These are phyloP conservation scores for Uronychia setigera DNA, from an alignment of 73 alveolate species.

Conservation along the genomic window DNA sequence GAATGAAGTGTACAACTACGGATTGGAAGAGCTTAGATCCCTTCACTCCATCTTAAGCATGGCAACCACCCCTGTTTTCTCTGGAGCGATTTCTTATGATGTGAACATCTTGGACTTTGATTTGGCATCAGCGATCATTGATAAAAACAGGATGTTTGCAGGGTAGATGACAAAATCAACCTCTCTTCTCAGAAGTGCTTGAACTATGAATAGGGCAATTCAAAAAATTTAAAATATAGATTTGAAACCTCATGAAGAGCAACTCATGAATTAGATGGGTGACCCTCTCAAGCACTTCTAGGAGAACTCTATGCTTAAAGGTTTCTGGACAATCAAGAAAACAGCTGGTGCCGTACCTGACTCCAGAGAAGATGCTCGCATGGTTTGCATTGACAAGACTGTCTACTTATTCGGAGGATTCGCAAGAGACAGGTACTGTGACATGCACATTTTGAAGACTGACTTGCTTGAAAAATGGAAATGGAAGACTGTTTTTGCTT, in stretches of 20 bases:
- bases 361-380: constrained; percentile 53
- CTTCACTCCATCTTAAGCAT: not conserved
- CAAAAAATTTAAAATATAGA: too few relatives aligned
- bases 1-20: not conserved
- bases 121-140: not conserved
- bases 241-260: not conserved
- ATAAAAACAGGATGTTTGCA: not conserved
- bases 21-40: not conserved
- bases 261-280: not conserved
- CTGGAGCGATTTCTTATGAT: not conserved
- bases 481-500: not conserved
- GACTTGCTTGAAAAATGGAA: not conserved
- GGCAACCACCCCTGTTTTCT: not conserved
- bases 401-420: constrained; percentile 58
- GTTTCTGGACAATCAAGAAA: constrained; percentile 24
- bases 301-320: constrained; percentile 9
- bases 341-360: constrained; percentile 37
- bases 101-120: not conserved
- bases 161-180: not conserved
- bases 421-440: constrained; percentile 33
- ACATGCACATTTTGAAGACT: constrained; percentile 6
- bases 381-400: not conserved
- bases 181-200: not conserved
- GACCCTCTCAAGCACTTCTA: not conserved
- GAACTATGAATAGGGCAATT: not conserved